Evolutionary conservation across 2,329 filamentous ascomycete genomes (phyloP).

Genomic region (Cladosporium oxysporum): DNA sequence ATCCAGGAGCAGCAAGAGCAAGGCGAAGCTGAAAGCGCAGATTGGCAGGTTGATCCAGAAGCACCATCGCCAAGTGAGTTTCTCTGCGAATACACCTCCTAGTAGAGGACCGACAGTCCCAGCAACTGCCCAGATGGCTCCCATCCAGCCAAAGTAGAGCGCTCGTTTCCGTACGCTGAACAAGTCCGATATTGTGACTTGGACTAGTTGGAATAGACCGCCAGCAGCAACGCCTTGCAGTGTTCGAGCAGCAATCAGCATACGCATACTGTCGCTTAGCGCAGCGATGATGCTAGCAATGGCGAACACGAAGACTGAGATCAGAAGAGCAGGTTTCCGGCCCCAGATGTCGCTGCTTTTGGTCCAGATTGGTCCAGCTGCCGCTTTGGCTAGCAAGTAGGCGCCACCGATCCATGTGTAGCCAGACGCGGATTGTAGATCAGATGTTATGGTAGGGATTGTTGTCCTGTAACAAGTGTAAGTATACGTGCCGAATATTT

Average conservation of each 20-base stretch:
- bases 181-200: slow-evolving; percentile 57
- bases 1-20: slow-evolving; percentile 56
- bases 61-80: slow-evolving; percentile 55
- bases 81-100: slow-evolving; percentile 52
- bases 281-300: slow-evolving; percentile 54
- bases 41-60: slow-evolving; percentile 60
- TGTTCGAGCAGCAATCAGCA: slow-evolving; percentile 56
- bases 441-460: slow-evolving; percentile 63
- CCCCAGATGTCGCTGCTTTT: slow-evolving; percentile 61
- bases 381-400: slow-evolving; percentile 70
- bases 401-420: slow-evolving; percentile 83
- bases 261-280: slow-evolving; percentile 48
- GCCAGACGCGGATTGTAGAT: slow-evolving; percentile 66
- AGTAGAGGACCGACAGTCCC: slow-evolving; percentile 55
- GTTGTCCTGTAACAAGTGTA: slow-evolving; percentile 48
- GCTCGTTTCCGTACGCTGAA: slow-evolving; percentile 48
- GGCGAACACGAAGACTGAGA: slow-evolving; percentile 53
- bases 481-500: not conserved
- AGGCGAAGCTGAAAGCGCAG: slow-evolving; percentile 49
- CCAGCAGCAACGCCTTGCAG: slow-evolving; percentile 58
- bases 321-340: slow-evolving; percentile 55
- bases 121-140: slow-evolving; percentile 58
- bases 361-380: slow-evolving; percentile 70
- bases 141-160: slow-evolving; percentile 54
- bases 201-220: slow-evolving; percentile 54